These are phyloP conservation scores for Beauveria sp. DNA, from an alignment of 2,329 filamentous ascomycete species.

Conservation along the genomic window DNA sequence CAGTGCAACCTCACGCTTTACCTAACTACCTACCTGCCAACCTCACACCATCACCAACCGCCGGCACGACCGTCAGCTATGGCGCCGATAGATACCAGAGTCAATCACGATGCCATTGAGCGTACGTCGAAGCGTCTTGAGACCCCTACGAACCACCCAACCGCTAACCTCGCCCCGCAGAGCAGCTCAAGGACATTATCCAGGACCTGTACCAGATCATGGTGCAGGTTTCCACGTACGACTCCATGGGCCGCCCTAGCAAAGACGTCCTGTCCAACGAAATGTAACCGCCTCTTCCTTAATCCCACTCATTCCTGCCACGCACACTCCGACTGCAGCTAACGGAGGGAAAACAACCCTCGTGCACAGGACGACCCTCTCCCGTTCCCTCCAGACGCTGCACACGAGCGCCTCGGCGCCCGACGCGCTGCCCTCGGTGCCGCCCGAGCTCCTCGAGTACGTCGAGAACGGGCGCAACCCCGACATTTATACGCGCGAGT, in stretches of 20 bases:
- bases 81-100: slow-evolving; percentile 32
- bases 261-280: slow-evolving; percentile 49
- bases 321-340: no score
- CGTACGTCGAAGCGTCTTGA: slow-evolving; percentile 20
- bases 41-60: background rate
- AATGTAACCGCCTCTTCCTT: slow-evolving; percentile 28
- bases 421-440: slow-evolving; percentile 42
- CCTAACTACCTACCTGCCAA: background rate
- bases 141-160: background rate
- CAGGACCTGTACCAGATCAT: slow-evolving; percentile 57
- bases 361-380: slow-evolving; percentile 31
- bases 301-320: background rate
- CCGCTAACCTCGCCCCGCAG: slow-evolving; percentile 26
- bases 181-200: slow-evolving; percentile 53
- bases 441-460: slow-evolving; percentile 58
- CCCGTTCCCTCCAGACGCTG: slow-evolving; percentile 29
- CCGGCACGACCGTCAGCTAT: slow-evolving; percentile 19
- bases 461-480: slow-evolving; percentile 66
- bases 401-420: slow-evolving; percentile 34
- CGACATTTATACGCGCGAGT: slow-evolving; percentile 67
- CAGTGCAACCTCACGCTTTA: background rate
- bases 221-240: slow-evolving; percentile 56
- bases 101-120: slow-evolving; percentile 32
- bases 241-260: slow-evolving; percentile 42
- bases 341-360: background rate